These are phyloP conservation scores for Trichosanthes cucumerina DNA, from an alignment of 306 rosid genomes.

Conservation along the genomic window DNA sequence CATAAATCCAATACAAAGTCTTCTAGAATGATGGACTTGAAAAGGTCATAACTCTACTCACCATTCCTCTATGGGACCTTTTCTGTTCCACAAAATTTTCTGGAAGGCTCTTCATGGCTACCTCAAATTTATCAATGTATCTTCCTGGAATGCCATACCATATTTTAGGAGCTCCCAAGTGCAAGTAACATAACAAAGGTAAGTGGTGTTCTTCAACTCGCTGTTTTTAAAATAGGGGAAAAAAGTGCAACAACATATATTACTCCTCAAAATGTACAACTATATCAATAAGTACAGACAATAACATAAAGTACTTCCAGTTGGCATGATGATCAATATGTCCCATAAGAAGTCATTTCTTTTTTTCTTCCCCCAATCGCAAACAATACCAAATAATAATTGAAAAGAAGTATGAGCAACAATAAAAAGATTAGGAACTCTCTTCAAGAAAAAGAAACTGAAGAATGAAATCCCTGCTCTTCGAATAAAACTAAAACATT, in stretches of 20 bases:
- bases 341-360: background rate
- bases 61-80: constrained; percentile 33
- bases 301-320: background rate
- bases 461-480: background rate
- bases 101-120: constrained; percentile 29
- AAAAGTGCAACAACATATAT: background rate
- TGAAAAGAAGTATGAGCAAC: background rate
- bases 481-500: background rate
- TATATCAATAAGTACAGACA: background rate
- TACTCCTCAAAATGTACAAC: background rate
- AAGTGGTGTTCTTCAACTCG: constrained; percentile 76
- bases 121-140: constrained; percentile 36
- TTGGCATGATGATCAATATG: background rate
- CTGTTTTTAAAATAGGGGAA: constrained; percentile 25
- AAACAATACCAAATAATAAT: background rate
- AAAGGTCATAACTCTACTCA: constrained; percentile 39
- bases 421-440: background rate
- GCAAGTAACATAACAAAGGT: constrained; percentile 53
- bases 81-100: constrained; percentile 21
- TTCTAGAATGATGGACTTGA: constrained; percentile 4
- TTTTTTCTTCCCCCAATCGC: background rate
- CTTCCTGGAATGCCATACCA: constrained; percentile 67
- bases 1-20: background rate
- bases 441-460: background rate
- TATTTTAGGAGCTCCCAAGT: constrained; percentile 70